Base-by-base conservation (phyloP, 2,329 filamentous ascomycete species). In the Aureobasidium sp. region DNA sequence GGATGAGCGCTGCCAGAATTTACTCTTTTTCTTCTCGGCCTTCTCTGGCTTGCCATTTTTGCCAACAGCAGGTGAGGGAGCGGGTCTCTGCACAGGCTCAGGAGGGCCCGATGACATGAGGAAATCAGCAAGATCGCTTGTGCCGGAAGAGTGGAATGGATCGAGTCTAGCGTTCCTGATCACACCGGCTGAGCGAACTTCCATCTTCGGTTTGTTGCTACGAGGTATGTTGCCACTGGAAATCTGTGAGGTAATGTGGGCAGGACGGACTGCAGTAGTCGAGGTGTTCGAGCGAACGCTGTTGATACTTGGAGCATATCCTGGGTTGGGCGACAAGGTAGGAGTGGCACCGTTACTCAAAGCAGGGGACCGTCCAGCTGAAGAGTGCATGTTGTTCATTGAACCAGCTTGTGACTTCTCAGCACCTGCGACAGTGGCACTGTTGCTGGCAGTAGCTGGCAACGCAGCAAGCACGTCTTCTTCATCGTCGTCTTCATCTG, bases 401-500 rank as follows among this genome's bases (percentile, higher is more conserved):
- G 51, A 50, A 13, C 54, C 41, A 9, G 50, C 11, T 8, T 45
- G 59, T 27, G 59, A 32, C 25, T 42, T 45, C 11, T 42, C 49
- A 14, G 57, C 55, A 27, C 44, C 44, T 25, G 30, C 54, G 2
- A 47, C 32, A 21, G 73, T 70, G 49, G 67, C 66, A 45, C 66
- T 68, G 13, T 41, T 41, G 36, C 65, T 62, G 11, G 72, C 72
- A 16, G 73, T 73, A 41, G 61, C 67, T 3, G 79, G 77, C 60
- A 81, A 74, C 14, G 75, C 75, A 14, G 41, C 47, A n/a, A 60
- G 45, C 34, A 49, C 45, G 25, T 59, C 55, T 13, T 71, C 50
- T 27, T 54, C 50, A 34, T 84, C 78, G 10, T 86, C 79, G 14
- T 58, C 54, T 5, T 86, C 86, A 59, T 21, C 21, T 21, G 76